phyloP scores from a whole-genome alignment of 2,329 filamentous ascomycete species.

The Camptophora hylomeconis region DNA sequence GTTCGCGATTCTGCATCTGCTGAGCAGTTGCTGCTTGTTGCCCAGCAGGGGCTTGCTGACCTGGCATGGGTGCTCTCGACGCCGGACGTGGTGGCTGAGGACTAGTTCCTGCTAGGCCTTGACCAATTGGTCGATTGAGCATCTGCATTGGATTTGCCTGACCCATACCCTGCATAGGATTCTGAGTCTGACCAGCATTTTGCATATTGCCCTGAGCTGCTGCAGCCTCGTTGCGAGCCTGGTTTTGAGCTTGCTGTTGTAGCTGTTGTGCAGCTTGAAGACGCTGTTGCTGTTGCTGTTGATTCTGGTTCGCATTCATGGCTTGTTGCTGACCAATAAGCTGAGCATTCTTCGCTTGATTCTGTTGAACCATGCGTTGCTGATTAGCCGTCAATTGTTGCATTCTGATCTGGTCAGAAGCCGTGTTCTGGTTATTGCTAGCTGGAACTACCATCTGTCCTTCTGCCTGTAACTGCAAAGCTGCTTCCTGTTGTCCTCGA shows the following conservation, averaged over 20 bases:
- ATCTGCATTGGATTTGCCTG: conserved; percentile 28
- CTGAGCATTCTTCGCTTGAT: conserved; percentile 24
- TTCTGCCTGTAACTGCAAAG: conserved; percentile 46
- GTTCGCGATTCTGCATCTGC: conserved; percentile 12
- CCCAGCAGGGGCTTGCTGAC: conserved; percentile 11
- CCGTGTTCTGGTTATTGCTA: conserved; percentile 40
- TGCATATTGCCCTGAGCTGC: too few relatives aligned
- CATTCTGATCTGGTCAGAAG: conserved; percentile 26
- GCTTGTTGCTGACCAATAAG: conserved; percentile 32
- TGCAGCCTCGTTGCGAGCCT: too few relatives aligned
- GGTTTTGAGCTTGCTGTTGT: conserved; percentile 2
- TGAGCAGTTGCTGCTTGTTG: conserved; percentile 8
- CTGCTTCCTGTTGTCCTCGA: conserved; percentile 47
- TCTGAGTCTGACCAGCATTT: conserved; percentile 26
- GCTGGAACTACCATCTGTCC: conserved; percentile 52
- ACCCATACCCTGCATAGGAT: conserved; percentile 31
- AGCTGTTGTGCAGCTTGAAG: conserved; percentile 11
- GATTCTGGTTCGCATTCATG: conserved; percentile 28
- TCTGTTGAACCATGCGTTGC: conserved; percentile 28
- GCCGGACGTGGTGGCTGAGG: conserved; percentile 10
- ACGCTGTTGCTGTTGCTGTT: conserved; percentile 27
- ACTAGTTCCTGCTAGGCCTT: conserved; percentile 13
- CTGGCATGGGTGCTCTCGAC: conserved; percentile 14
- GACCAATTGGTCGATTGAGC: conserved; percentile 30
- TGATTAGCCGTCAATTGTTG: conserved; percentile 27